Evolutionary conservation across 2,329 filamentous ascomycete genomes (phyloP).

Genomic region (Penicillium frequentans): DNA sequence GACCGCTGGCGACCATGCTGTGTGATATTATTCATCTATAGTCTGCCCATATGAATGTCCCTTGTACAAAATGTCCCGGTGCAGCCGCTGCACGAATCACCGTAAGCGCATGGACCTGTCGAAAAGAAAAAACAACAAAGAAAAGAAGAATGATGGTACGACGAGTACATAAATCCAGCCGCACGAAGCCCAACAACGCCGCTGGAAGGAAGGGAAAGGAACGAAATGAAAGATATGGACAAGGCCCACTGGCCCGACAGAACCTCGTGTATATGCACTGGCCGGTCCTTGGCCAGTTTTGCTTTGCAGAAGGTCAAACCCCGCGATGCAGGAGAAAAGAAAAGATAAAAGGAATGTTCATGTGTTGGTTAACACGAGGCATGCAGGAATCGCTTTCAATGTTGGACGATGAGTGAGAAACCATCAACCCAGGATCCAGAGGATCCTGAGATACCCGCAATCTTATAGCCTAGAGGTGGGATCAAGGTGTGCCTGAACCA

Average conservation of each 20-base stretch:
- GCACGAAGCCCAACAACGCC: constrained; percentile 13
- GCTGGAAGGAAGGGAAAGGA: not conserved
- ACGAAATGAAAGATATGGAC: constrained; percentile 16
- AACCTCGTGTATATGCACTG: constrained; percentile 18
- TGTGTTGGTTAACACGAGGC: not conserved
- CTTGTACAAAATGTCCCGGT: constrained; percentile 17
- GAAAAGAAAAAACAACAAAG: constrained; percentile 1
- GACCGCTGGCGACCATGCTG: constrained; percentile 2
- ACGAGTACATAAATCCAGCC: constrained; percentile 15
- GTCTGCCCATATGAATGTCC: constrained; percentile 19
- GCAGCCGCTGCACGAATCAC: constrained; percentile 1
- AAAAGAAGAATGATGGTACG: constrained; percentile 9
- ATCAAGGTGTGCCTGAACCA: constrained; percentile 74
- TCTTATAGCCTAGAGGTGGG: constrained; percentile 82
- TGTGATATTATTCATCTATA: constrained; percentile 20
- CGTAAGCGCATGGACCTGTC: constrained; percentile 1
- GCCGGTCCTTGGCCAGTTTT: constrained; percentile 5
- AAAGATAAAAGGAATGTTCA: not conserved
- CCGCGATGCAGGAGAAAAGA: not conserved
- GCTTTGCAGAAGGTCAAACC: constrained; percentile 5
- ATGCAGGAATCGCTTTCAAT: constrained; percentile 45
- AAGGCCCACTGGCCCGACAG: constrained; percentile 7
- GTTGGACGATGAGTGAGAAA: constrained; percentile 76
- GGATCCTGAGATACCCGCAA: constrained; percentile 84
- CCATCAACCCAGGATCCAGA: constrained; percentile 80